phyloP scores from a whole-genome alignment of 2,329 filamentous ascomycete genomes.

The Botryotinia narcissicola region DNA sequence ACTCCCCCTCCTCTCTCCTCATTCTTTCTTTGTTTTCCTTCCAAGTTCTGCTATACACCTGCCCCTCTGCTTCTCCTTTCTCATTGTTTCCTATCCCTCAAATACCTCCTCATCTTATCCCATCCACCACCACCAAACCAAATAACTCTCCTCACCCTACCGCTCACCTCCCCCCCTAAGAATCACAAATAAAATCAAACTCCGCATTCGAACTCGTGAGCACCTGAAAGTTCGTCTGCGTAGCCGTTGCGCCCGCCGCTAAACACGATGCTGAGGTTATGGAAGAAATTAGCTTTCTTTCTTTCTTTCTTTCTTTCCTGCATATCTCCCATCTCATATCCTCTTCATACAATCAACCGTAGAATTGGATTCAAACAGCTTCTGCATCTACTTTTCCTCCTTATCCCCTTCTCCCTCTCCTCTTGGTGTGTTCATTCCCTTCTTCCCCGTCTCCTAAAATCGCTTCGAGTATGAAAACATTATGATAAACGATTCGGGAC shows the following conservation, averaged over 20 bases:
- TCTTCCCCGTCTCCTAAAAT: neutral
- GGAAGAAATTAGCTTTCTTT: conserved; percentile 3
- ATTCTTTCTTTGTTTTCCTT: too few relatives aligned
- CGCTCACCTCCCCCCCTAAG: neutral
- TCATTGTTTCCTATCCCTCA: neutral
- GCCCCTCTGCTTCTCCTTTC: neutral
- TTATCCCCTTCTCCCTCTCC: rapidly evolving
- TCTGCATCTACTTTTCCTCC: neutral
- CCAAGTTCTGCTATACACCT: neutral
- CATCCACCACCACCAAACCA: too few relatives aligned
- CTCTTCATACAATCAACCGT: neutral
- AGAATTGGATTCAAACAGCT: neutral
- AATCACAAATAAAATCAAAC: conserved; percentile 20
- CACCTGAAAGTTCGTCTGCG: conserved; percentile 9
- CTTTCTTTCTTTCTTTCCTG: neutral
- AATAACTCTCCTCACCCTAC: too few relatives aligned
- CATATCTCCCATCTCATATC: neutral
- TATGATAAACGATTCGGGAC: neutral
- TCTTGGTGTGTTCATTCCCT: neutral
- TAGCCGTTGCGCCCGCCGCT: conserved; percentile 2
- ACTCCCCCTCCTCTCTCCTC: neutral
- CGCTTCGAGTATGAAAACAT: neutral
- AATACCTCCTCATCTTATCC: neutral
- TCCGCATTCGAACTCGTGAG: conserved; percentile 18
- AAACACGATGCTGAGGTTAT: conserved; percentile 4